Evolutionary conservation across 371 early-diverging fungal species (phyloP).

Genomic region (Mucor ambiguus): DNA sequence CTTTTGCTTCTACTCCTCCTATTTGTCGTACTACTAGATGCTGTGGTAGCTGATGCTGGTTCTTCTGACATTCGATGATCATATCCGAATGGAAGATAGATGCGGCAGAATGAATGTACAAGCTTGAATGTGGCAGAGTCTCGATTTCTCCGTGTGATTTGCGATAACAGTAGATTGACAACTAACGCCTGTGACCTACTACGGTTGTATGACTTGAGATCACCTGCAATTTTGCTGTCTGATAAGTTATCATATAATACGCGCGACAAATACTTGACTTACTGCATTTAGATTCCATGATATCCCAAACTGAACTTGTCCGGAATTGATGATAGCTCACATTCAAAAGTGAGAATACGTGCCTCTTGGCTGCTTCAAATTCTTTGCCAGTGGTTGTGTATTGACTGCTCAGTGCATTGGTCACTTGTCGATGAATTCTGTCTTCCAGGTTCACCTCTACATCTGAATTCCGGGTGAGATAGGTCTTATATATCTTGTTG

Average conservation of each 20-base stretch:
- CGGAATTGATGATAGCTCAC: conserved; percentile 41
- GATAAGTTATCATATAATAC: background rate
- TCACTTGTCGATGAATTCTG: conserved; percentile 28
- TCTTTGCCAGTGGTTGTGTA: conserved; percentile 14
- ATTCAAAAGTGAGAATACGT: conserved; percentile 44
- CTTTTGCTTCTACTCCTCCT: conserved; percentile 4
- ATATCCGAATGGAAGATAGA: conserved; percentile 22
- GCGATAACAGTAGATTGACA: conserved; percentile 18
- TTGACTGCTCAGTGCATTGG: conserved; percentile 11
- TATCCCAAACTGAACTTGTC: conserved; percentile 23
- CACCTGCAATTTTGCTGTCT: background rate
- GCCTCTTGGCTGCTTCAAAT: conserved; percentile 46
- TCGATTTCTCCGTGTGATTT: conserved; percentile 9
- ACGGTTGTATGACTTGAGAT: conserved; percentile 6
- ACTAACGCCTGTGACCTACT: conserved; percentile 19
- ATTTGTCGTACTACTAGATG: background rate
- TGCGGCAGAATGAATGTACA: conserved; percentile 23
- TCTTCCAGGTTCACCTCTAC: conserved; percentile 56
- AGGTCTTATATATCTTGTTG: conserved; percentile 37
- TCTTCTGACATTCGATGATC: background rate
- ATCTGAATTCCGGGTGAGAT: conserved; percentile 40
- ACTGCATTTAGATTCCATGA: conserved; percentile 32
- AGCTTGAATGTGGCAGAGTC: conserved; percentile 9
- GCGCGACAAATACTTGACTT: background rate
- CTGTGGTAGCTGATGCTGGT: background rate